Percentiles rank a stretch among this genome's conserved stretches.
Conservation (phyloP, 805 yeast species). For the Saccharomycopsis fermentans region DNA sequence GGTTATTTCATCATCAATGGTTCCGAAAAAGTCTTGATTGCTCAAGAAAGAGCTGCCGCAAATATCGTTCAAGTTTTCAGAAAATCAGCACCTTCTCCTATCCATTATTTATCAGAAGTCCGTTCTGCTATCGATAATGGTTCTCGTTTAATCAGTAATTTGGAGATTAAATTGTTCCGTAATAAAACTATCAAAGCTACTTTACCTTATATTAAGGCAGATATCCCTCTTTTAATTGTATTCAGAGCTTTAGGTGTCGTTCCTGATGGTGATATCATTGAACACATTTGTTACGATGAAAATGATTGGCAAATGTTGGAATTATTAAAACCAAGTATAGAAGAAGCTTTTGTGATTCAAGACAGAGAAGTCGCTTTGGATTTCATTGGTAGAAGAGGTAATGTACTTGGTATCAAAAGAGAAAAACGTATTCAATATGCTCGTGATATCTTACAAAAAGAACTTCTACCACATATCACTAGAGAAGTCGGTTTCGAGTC, state of each 20-base stretch:
- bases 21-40: slow-evolving; percentile 94
- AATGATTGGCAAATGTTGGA: slow-evolving; percentile 99
- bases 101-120: slow-evolving; percentile 92
- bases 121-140: slow-evolving; percentile 97
- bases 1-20: slow-evolving; percentile 98
- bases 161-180: slow-evolving; percentile 88
- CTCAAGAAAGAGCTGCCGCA: slow-evolving; percentile 98
- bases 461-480: slow-evolving; percentile 92
- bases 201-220: slow-evolving; percentile 91
- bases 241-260: slow-evolving; percentile 97
- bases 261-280: slow-evolving; percentile 97
- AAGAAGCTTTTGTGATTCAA: slow-evolving; percentile 96
- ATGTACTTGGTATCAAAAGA: slow-evolving; percentile 89
- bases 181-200: slow-evolving; percentile 91
- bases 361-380: slow-evolving; percentile 97
- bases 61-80: slow-evolving; percentile 97
- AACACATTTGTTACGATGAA: slow-evolving; percentile 95
- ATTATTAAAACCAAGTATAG: slow-evolving; percentile 97
- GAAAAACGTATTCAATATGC: slow-evolving; percentile 98
- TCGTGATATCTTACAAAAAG: slow-evolving; percentile 91
- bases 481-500: slow-evolving; percentile 96
- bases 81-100: slow-evolving; percentile 94
- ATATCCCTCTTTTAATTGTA: slow-evolving; percentile 92
- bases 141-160: slow-evolving; percentile 82
- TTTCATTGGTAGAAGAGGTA: slow-evolving; percentile 97